Conservation (phyloP, 2,329 filamentous ascomycete genomes). For the Zasmidium angulare region DNA sequence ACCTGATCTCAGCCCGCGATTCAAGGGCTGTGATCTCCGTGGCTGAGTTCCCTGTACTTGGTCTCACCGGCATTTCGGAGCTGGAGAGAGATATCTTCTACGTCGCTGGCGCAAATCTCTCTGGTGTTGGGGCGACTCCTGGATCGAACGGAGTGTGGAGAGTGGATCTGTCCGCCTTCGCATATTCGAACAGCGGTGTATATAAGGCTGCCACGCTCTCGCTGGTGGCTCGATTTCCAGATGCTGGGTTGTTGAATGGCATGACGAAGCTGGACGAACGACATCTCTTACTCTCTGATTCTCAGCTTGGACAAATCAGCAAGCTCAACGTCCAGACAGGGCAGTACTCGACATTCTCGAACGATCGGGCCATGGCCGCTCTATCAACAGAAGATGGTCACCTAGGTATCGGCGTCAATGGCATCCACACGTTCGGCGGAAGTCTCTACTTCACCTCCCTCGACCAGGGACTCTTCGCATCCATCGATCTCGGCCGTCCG, state of each 20-base stretch:
- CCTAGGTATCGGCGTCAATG: neutral
- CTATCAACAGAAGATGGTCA: neutral
- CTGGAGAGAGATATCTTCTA: neutral
- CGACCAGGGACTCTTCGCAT: neutral
- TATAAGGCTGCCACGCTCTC: neutral
- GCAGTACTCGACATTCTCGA: neutral
- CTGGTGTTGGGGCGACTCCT: neutral
- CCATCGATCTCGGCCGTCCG: neutral
- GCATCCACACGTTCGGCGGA: neutral
- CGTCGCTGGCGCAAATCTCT: neutral
- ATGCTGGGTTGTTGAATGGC: neutral
- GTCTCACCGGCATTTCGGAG: neutral
- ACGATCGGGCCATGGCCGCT: neutral
- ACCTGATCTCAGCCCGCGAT: neutral
- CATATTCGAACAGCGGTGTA: neutral
- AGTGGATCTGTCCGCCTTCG: neutral
- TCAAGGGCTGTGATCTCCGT: neutral
- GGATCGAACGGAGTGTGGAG: conserved; percentile 1
- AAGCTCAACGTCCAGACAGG: neutral
- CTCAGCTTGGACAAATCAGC: neutral
- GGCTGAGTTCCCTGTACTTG: neutral
- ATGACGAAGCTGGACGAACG: neutral
- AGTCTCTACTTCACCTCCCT: neutral
- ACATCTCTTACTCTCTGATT: neutral
- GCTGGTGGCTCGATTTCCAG: neutral